A percentile compares a stretch with the other conserved stretches of the same genome.
Evolutionary conservation across 1,284 basidiomycete genomes (phyloP).

Genomic region (Sanghuangporus weigelae): DNA sequence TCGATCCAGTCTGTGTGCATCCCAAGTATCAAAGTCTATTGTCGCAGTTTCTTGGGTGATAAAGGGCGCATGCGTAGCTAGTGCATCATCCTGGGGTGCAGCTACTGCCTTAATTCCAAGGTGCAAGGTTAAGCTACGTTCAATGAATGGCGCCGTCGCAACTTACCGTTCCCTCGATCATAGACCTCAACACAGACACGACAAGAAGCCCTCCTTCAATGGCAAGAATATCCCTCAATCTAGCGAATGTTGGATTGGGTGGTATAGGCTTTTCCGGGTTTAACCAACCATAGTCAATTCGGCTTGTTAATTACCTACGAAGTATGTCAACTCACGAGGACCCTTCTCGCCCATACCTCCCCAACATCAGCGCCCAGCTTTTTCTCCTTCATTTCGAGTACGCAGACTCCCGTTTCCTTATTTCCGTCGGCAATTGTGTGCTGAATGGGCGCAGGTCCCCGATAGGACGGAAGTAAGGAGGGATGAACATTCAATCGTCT

Average conservation of each 20-base stretch:
- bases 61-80: conserved; percentile 52
- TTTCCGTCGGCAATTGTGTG: conserved; percentile 69
- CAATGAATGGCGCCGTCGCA: neutral
- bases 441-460: conserved; percentile 92
- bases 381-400: conserved; percentile 57
- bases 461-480: conserved; percentile 82
- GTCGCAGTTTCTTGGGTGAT: conserved; percentile 51
- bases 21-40: conserved; percentile 53
- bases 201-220: conserved; percentile 65
- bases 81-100: conserved; percentile 38
- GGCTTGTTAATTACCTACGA: neutral
- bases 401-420: conserved; percentile 61
- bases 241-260: conserved; percentile 43
- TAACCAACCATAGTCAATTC: neutral
- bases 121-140: neutral
- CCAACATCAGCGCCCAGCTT: conserved; percentile 60
- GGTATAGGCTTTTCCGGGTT: conserved; percentile 39
- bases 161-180: conserved; percentile 51
- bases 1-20: conserved; percentile 50
- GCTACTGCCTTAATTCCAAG: conserved; percentile 35
- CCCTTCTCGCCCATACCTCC: conserved; percentile 44
- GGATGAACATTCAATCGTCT: conserved; percentile 90
- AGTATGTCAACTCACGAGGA: conserved; percentile 36
- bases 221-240: conserved; percentile 59
- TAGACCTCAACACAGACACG: conserved; percentile 62